Base-by-base conservation (phyloP, 2,329 filamentous ascomycete species). In the Exophiala alcalophila region DNA sequence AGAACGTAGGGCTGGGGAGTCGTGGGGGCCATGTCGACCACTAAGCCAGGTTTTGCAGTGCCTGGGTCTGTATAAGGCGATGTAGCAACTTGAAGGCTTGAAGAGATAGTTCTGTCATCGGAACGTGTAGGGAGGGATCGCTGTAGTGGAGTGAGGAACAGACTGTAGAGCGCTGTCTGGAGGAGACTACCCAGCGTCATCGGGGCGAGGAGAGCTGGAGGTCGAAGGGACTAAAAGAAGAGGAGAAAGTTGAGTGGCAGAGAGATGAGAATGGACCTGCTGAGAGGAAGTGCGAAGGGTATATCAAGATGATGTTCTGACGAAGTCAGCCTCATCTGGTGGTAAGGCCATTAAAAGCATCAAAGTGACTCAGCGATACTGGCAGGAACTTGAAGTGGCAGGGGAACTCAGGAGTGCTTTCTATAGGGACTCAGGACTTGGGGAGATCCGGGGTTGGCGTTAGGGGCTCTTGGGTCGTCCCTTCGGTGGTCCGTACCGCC, bases 1-100 rank as follows among this genome's bases (percentile, higher is more conserved):
- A 52, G 30, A 16, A 52, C 49, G 14, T 52, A 52, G 11, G 49
- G 49, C 21, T 49, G 46, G 24, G 49, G 38, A 8, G 30, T 47
- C 12, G 20, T 25, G 9, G 49, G 49, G 9, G 49, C 49, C 4
- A 32, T 36, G 28, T 40, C 42, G 18, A 49, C 45, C 10, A 52
- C 26, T 45, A 46, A 28, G 18, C 31, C 23, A 21, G 18, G 7
- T 15, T 28, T 19, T 6, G n/a, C 18, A 15, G 16, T 19, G 8
- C 14, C 19, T n/a, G 28, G 16, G 14, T 16, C 5, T 5, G 29
- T 32, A 5, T 28, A 16, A 10, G 20, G 29, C 16, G 37, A 24
- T n/a, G 37, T 19, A 16, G 27, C 27, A 8, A 31, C 14, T n/a
- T 39, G 36, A 7, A 39, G 19, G 18, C n/a, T n/a, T n/a, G 26